phyloP scores from a whole-genome alignment of 208 protist genomes.

The Acanthamoeba castellanii region DNA sequence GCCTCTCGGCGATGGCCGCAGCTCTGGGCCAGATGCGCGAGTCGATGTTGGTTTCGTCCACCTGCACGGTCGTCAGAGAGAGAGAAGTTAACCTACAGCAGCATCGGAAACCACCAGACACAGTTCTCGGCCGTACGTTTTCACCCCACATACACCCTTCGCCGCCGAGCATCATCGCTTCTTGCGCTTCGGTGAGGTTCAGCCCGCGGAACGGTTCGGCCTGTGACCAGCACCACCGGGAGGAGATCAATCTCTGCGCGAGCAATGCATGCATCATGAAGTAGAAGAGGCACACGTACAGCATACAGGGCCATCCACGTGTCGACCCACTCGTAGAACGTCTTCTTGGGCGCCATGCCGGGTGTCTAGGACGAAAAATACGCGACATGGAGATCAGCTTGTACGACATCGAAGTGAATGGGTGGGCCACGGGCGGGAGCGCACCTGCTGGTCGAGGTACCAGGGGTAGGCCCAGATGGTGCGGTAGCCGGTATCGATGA shows the following conservation, averaged over 20 bases:
- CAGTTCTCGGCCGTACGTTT: background rate
- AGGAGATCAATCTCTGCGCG: too few relatives aligned
- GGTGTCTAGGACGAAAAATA: background rate
- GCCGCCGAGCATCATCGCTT: background rate
- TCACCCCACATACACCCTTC: slow-evolving; percentile 69
- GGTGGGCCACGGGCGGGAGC: background rate
- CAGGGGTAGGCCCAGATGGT: slow-evolving; percentile 9
- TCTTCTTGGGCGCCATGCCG: slow-evolving; percentile 4
- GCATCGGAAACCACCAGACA: too few relatives aligned
- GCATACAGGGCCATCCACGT: slow-evolving; percentile 8
- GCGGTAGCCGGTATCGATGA: slow-evolving; percentile 17
- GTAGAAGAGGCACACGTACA: background rate
- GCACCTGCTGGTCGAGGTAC: slow-evolving; percentile 51
- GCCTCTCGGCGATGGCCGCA: slow-evolving; percentile 15
- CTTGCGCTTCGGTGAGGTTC: background rate
- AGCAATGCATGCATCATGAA: background rate
- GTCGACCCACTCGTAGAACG: slow-evolving; percentile 43
- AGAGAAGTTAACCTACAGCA: background rate
- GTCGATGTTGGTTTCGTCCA: slow-evolving; percentile 59
- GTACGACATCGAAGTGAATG: background rate
- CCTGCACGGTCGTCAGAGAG: background rate
- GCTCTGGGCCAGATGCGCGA: slow-evolving; percentile 47
- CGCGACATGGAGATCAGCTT: background rate
- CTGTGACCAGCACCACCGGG: background rate
- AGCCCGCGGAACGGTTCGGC: background rate